Base-by-base conservation (phyloP, 768 basidiomycete genomes). In the Collybia mongolica region DNA sequence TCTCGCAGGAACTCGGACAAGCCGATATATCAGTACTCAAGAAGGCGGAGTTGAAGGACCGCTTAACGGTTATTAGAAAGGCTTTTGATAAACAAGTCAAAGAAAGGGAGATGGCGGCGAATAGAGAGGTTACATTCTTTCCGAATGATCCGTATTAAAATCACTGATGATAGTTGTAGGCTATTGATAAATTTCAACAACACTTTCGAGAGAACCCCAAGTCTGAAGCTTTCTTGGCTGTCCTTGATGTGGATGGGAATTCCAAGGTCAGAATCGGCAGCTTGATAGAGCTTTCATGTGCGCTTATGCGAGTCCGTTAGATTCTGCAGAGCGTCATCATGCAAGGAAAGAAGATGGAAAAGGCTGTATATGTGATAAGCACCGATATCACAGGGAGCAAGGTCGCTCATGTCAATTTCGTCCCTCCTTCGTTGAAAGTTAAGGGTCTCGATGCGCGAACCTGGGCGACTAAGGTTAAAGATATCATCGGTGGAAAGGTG, bases 401-500 rank as follows among this genome's bases (percentile, higher is more conserved):
- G 65, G 84, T 98, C 53, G 84, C 86, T 11, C 95, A 98, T 64
- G 85, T 86, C 50, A 98, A 98, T 70, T 86, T 79, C 58, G 77
- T 98, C 39, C 75, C 86, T 11, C 73, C 77, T 2, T 63, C 68
- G 1, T 54, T 78, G 44, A 88, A 87, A 63, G 72, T 72, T 24
- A 79, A 81, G 54, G 84, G 85, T 12, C 74, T 90, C 42, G 90
- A 94, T 64, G 95, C 90, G 19, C 88, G 93, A 53, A 72, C 69
- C n/a, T 99, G 97, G 97, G 88, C 94, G 20, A 68, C 76, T 19
- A 82, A 80, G 52, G 87, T 97, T 17, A 77, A 80, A 5, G 87
- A 87, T 29, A 69, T 94, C 7, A 59, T 98, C 8, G 94, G 95
- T 20, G 97, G 97, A 38, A 98, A 96, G 84, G 93, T 92, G 59